Evolutionary conservation across 1,284 basidiomycete genomes (phyloP).

Genomic region (Ceratobasidium sp.): DNA sequence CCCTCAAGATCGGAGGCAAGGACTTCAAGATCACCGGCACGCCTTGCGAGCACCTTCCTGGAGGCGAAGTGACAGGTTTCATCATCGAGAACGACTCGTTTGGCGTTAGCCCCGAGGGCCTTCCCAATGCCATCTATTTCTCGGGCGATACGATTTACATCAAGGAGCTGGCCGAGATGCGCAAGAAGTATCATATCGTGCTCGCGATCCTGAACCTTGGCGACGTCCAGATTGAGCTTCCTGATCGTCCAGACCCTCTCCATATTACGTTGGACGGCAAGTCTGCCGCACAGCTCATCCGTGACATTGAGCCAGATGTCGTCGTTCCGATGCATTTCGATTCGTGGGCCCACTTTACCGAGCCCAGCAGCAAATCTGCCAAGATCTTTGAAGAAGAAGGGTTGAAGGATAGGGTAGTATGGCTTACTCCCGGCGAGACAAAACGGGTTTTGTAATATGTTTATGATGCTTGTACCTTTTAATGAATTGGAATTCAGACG

Average conservation of each 20-base stretch:
- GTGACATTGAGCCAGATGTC: constrained; percentile 8
- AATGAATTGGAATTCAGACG: too few relatives aligned
- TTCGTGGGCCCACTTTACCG: constrained; percentile 12
- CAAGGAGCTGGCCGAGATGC: constrained; percentile 23
- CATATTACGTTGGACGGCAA: constrained; percentile 13
- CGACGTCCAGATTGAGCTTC: not conserved
- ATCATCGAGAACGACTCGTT: constrained; percentile 35
- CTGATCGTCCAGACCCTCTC: not conserved
- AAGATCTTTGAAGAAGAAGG: constrained; percentile 15
- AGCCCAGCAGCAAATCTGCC: too few relatives aligned
- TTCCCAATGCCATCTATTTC: constrained; percentile 36
- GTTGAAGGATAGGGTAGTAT: constrained; percentile 8
- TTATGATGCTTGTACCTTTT: too few relatives aligned
- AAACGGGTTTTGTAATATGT: too few relatives aligned
- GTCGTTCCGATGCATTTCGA: constrained; percentile 14
- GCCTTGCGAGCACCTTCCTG: too few relatives aligned
- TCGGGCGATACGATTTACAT: constrained; percentile 37
- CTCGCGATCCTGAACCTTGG: constrained; percentile 23
- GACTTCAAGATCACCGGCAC: too few relatives aligned
- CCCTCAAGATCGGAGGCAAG: too few relatives aligned
- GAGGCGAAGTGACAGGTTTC: too few relatives aligned
- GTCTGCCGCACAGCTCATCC: not conserved
- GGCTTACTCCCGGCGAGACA: constrained; percentile 12
- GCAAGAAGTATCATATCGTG: constrained; percentile 32
- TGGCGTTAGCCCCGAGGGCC: constrained; percentile 12